Base-by-base conservation (phyloP, 768 basidiomycete genomes). In the Pholiota molesta region DNA sequence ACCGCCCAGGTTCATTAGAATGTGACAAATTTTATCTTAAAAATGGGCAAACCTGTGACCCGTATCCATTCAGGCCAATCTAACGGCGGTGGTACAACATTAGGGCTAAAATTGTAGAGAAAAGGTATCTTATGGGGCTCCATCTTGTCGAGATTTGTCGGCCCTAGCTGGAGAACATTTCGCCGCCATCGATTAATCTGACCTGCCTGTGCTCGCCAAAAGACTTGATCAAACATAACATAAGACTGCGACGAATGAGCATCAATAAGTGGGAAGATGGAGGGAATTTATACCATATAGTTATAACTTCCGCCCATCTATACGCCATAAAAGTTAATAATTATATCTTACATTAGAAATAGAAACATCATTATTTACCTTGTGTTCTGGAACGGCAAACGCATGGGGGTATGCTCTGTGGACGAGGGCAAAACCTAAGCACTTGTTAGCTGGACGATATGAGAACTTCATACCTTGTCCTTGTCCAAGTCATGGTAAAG, bases 21-120 rank as follows among this genome's bases (percentile, higher is more conserved):
- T 39, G 26, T 60, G n/a, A 59, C 35, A 58, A 21, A 19, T 45
- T 29, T 17, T 11, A 44, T 29, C 11, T 28, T 21, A 19, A 13
- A 52, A 16, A 51, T 28, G 17, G 45, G 65, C 71, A 61, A 67
- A 91, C 93, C 94, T 63, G 95, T 95, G 1, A 96, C 86, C 44
- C 92, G 90, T 65, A 99, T 98, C 95, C 96, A 98, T 74, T 99
- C 97, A 4, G 95, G 94, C 97, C 97, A 99, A 73, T 99, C 97
- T 59, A 99, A 77, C 3, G 97, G 97, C 28, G 91, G 94, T 7
- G 96, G 95, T 14, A 99, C 94, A 51, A 94, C 82, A 31, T 85
- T 81, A 1, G 95, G 93, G 69, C 94, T 96, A 72, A 99, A 99
- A 74, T 98, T 99, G 76, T 99, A 99, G 31, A 99, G 75, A 79